A percentile compares a stretch with the other conserved stretches of the same genome.
Evolutionary conservation across 176 grass and related monocot species (phyloP).

Genomic region (Canna indica): DNA sequence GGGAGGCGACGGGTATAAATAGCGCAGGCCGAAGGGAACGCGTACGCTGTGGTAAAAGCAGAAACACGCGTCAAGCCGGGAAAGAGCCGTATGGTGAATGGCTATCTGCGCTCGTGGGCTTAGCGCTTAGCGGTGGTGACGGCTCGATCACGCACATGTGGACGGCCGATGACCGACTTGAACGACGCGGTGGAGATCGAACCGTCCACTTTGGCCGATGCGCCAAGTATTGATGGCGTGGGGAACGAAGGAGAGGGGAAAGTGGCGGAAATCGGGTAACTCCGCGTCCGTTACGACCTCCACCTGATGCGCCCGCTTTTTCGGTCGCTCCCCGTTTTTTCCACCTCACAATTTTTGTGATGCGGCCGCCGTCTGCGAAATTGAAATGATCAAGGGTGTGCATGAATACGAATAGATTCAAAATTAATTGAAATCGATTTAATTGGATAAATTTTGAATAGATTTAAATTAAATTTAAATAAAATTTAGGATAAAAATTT

Average conservation of each 20-base stretch:
- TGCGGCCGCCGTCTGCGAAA: too few relatives aligned
- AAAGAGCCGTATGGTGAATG: not conserved
- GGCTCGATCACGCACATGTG: not conserved
- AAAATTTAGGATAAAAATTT: too few relatives aligned
- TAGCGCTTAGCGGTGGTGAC: not conserved
- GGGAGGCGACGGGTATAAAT: not conserved
- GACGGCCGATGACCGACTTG: not conserved
- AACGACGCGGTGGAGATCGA: not conserved
- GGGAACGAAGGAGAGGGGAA: not conserved
- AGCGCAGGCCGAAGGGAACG: too few relatives aligned
- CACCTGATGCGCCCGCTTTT: not conserved
- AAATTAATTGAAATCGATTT: too few relatives aligned
- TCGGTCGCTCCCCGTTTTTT: too few relatives aligned
- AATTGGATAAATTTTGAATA: too few relatives aligned
- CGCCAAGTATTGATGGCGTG: not conserved
- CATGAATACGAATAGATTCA: too few relatives aligned
- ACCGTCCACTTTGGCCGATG: not conserved
- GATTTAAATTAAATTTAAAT: too few relatives aligned
- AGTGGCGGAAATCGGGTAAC: not conserved
- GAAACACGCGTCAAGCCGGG: not conserved
- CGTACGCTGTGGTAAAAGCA: too few relatives aligned
- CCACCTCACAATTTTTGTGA: too few relatives aligned
- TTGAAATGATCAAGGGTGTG: too few relatives aligned
- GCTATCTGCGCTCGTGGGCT: not conserved
- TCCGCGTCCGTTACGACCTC: not conserved